A percentile compares a stretch with the other conserved stretches of the same genome.
Conservation (phyloP, 768 basidiomycete genomes). For the Roridomyces roridus region DNA sequence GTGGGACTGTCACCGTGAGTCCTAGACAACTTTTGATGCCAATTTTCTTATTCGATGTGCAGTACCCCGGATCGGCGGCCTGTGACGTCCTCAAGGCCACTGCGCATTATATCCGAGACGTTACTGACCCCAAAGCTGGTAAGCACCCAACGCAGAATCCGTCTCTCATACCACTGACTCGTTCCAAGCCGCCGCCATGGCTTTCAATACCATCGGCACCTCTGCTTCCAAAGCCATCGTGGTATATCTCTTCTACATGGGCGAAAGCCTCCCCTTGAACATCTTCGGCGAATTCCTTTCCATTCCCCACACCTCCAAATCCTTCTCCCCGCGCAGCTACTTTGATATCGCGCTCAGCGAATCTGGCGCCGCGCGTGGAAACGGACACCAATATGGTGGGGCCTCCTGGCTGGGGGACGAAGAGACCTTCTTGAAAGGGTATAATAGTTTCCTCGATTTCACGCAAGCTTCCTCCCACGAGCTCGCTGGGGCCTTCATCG, state of each 20-base stretch:
- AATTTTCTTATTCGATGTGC: neutral
- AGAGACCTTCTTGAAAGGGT: constrained; percentile 35
- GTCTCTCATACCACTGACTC: neutral
- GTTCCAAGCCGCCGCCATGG: constrained; percentile 27
- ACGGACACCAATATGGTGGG: constrained; percentile 42
- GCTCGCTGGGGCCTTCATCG: constrained; percentile 32
- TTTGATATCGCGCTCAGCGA: constrained; percentile 37
- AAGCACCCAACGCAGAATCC: neutral
- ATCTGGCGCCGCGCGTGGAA: constrained; percentile 32
- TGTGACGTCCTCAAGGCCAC: constrained; percentile 41
- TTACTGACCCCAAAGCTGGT: constrained; percentile 45
- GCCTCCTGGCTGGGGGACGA: constrained; percentile 39
- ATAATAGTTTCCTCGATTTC: constrained; percentile 36
- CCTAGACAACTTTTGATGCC: neutral
- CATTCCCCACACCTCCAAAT: constrained; percentile 34
- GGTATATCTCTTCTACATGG: constrained; percentile 43
- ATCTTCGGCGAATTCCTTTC: too few relatives aligned
- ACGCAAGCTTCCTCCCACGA: constrained; percentile 28
- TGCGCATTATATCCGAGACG: constrained; percentile 40
- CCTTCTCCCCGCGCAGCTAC: constrained; percentile 40
- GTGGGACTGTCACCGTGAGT: constrained; percentile 44
- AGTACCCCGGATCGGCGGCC: constrained; percentile 35
- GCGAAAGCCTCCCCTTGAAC: constrained; percentile 35
- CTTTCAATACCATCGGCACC: constrained; percentile 29
- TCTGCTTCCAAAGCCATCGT: constrained; percentile 30